These are phyloP conservation scores for Panus rudis DNA, from an alignment of 768 basidiomycete species.

Conservation along the genomic window DNA sequence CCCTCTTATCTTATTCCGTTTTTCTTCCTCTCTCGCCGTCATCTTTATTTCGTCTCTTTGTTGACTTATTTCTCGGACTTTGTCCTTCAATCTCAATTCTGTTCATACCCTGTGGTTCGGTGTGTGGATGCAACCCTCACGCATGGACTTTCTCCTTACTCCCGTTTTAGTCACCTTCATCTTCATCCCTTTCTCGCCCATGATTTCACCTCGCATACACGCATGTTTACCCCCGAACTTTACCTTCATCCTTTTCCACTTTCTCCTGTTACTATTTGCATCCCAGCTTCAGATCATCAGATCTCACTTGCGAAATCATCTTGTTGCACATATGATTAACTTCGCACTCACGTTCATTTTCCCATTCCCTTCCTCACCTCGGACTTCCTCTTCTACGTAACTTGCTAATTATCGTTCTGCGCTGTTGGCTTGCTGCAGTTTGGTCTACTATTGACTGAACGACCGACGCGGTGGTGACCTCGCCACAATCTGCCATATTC, in stretches of 20 bases:
- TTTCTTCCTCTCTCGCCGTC: too few species aligned
- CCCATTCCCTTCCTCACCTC: background rate
- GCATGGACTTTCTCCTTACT: too few species aligned
- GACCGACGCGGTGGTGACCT: too few species aligned
- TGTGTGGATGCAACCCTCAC: too few species aligned
- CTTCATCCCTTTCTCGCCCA: background rate
- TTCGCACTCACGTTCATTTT: background rate
- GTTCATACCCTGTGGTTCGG: too few species aligned
- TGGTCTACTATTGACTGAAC: too few species aligned
- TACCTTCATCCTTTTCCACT: background rate
- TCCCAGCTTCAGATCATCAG: background rate
- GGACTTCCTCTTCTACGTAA: background rate
- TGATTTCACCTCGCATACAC: background rate
- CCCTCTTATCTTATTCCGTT: too few species aligned
- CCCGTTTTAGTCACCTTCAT: background rate
- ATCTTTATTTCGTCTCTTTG: background rate
- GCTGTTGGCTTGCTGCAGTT: too few species aligned
- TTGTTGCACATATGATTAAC: background rate
- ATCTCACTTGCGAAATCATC: background rate
- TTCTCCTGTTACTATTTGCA: background rate
- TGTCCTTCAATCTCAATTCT: too few species aligned
- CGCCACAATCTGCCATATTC: too few species aligned
- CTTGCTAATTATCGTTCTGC: background rate
- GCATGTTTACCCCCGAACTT: background rate
- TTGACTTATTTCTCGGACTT: too few species aligned